A percentile compares a stretch with the other conserved stretches of the same genome.
These are phyloP conservation scores for Periconia digitata DNA, from an alignment of 2,329 filamentous ascomycete genomes.

Conservation along the genomic window DNA sequence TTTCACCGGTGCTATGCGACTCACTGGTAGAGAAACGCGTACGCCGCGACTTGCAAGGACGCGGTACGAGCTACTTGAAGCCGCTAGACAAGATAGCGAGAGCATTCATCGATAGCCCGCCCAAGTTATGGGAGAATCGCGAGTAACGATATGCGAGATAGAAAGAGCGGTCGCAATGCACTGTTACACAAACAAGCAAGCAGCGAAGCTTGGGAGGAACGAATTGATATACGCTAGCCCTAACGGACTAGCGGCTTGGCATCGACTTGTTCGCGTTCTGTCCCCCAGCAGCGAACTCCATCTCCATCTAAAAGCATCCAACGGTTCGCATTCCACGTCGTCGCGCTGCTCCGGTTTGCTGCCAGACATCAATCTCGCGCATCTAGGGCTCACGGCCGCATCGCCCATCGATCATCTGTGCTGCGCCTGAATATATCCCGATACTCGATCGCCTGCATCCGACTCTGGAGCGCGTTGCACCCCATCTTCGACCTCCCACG, in stretches of 20 bases:
- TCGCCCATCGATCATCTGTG: neutral
- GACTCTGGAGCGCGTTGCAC: conserved; percentile 2
- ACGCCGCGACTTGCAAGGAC: conserved; percentile 17
- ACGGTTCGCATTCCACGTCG: conserved; percentile 18
- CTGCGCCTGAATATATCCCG: neutral
- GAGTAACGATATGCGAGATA: neutral
- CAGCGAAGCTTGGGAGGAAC: neutral
- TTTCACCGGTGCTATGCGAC: neutral
- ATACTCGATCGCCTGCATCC: neutral
- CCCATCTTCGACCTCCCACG: conserved; percentile 33
- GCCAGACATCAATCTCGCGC: neutral
- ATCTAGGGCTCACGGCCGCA: neutral
- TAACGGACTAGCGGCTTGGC: conserved; percentile 19
- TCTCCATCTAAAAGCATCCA: conserved; percentile 18
- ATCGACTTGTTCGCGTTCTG: conserved; percentile 16
- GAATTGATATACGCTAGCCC: too few relatives aligned
- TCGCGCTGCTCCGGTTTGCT: conserved; percentile 6
- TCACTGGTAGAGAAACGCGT: conserved; percentile 17
- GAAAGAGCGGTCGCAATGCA: neutral
- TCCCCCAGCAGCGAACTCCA: conserved; percentile 27
- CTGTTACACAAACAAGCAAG: neutral
- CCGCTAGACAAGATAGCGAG: conserved; percentile 31
- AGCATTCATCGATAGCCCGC: conserved; percentile 41
- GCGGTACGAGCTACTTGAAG: conserved; percentile 35
- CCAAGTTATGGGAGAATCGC: neutral